Evolutionary conservation across 306 rosid species (phyloP), one percentile per base, ranked within the genome.

Genomic region (Prunus mume): DNA sequence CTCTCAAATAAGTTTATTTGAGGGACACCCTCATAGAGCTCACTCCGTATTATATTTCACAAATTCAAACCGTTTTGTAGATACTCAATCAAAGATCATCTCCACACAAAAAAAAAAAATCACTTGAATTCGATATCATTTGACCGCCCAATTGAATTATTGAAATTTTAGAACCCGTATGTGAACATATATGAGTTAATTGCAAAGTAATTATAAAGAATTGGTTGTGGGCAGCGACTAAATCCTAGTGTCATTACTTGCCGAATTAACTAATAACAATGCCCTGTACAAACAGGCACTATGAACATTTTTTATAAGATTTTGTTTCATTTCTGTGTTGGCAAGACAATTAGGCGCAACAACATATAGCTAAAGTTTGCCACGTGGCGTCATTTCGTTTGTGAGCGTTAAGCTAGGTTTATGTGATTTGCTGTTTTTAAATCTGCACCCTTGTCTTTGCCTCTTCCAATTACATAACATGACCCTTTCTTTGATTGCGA

Each of bases 401-500:
- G 30, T 74, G 60, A 61, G 28, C 9, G 68, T 2, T 18, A 60
- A 25, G 12, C 12, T n/a, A 14, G 54, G 6, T 46, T 20, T 10
- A 7, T 50, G 52, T 34, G 63, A n/a, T 55, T 54, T 14, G 32
- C 51, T 20, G 25, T 34, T 7, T 68, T 45, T 12, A 46, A 12
- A 30, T 4, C 7, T 38, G 15, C 47, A 19, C 27, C 71, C 55
- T 68, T 45, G 56, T 43, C 56, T 45, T 68, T 45, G 71, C 55
- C 10, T 12, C 72, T 68, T 45, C 72, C 52, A 45, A 68, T 68
- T 68, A 22, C 54, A 68, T 68, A 45, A 22, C 4, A 4, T 2
- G 76, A n/a, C 76, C 38, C 22, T 55, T 55, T 55, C 76, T 34
- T 12, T 14, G 65, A 72, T 72, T 72, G 49, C 7, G 76, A 72